phyloP scores from a whole-genome alignment of 257 asterid genomes.

The Solanum arcanum region DNA sequence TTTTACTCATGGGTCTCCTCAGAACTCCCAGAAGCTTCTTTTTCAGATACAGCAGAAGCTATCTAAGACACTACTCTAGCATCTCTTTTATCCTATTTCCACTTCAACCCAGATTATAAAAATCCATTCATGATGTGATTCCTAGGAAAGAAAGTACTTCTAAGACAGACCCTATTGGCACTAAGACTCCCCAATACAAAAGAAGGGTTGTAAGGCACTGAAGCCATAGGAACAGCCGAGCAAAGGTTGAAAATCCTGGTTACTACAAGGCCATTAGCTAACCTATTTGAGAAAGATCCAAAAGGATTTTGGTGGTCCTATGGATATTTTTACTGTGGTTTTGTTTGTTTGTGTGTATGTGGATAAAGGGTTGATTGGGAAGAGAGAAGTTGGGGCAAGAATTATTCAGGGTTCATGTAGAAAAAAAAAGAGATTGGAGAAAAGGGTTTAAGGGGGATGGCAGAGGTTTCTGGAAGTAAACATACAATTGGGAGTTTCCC shows the following conservation, averaged over 20 bases:
- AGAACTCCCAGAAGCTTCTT: constrained; percentile 52
- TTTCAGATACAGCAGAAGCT: constrained; percentile 75
- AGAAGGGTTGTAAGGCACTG: constrained; percentile 31
- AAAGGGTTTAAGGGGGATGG: constrained; percentile 36
- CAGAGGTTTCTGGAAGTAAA: constrained; percentile 56
- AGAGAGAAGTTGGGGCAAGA: background rate
- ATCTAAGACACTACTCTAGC: constrained; percentile 55
- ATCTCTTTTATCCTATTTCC: constrained; percentile 49
- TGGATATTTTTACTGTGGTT: background rate
- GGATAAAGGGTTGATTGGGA: background rate
- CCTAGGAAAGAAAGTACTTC: constrained; percentile 25
- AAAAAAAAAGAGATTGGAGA: background rate
- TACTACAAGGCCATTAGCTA: constrained; percentile 54
- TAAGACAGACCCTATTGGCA: constrained; percentile 19
- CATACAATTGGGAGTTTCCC: background rate
- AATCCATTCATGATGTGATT: constrained; percentile 40
- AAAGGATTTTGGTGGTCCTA: background rate
- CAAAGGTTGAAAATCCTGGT: constrained; percentile 58
- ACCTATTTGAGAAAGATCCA: background rate
- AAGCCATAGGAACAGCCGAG: constrained; percentile 31
- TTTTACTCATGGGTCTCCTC: constrained; percentile 76
- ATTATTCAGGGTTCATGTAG: background rate
- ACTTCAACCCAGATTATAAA: constrained; percentile 43
- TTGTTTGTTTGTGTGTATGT: background rate
- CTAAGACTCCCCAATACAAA: constrained; percentile 19